These are phyloP conservation scores for Penicillium salamii DNA, from an alignment of 495 filamentous ascomycete genomes.

Conservation along the genomic window DNA sequence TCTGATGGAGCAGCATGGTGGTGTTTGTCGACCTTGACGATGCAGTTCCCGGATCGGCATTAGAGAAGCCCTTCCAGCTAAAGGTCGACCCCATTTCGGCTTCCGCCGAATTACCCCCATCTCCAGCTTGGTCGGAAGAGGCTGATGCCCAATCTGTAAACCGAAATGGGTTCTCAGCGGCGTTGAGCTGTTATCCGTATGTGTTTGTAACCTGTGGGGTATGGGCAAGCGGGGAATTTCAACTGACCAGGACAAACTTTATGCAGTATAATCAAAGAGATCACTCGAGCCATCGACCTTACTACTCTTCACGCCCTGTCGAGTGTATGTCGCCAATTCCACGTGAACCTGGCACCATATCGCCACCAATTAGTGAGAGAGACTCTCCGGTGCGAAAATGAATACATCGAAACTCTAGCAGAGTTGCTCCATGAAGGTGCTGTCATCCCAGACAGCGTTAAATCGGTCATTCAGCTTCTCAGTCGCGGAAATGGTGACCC, in stretches of 20 bases:
- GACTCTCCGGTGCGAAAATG: conserved; percentile 76
- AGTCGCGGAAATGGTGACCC: conserved; percentile 29
- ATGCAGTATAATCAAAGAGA: conserved; percentile 63
- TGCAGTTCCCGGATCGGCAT: conserved; percentile 21
- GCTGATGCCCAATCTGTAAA: conserved; percentile 49
- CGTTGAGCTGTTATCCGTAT: conserved; percentile 89
- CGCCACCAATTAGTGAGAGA: conserved; percentile 66
- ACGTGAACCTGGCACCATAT: conserved; percentile 70
- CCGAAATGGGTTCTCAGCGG: conserved; percentile 67
- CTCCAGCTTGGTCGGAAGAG: conserved; percentile 6
- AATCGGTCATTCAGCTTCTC: conserved; percentile 34
- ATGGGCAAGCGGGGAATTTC: neutral
- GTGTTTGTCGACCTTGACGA: conserved; percentile 48
- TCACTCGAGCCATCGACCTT: conserved; percentile 74
- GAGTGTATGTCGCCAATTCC: conserved; percentile 74
- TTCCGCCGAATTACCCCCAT: conserved; percentile 10
- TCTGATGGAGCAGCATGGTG: conserved; percentile 42
- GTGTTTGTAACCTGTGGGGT: conserved; percentile 16
- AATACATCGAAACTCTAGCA: conserved; percentile 46
- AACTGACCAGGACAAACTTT: conserved; percentile 12
- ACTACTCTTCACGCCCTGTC: conserved; percentile 81
- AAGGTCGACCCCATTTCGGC: conserved; percentile 16
- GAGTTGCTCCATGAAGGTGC: conserved; percentile 36
- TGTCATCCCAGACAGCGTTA: conserved; percentile 34
- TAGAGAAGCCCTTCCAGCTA: conserved; percentile 25